These are phyloP conservation scores for Zygosaccharomyces pseudobailii DNA, from an alignment of 1,139 yeast genomes.

Conservation along the genomic window DNA sequence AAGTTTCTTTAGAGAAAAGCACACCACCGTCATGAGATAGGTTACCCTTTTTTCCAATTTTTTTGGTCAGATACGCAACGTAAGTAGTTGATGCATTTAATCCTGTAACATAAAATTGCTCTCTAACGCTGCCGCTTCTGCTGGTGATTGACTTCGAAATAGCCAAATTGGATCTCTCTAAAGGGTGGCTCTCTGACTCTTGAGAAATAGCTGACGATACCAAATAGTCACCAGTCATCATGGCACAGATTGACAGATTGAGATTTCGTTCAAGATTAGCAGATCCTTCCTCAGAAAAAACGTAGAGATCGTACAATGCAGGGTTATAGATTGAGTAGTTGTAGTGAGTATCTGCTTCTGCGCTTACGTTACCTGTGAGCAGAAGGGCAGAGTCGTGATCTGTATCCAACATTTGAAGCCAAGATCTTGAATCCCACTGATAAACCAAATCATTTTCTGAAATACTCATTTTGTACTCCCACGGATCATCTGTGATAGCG, in stretches of 20 bases:
- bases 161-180: constrained; percentile 14
- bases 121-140: constrained; percentile 47
- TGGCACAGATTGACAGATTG: constrained; percentile 70
- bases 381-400: constrained; percentile 70
- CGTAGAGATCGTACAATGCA: constrained; percentile 40
- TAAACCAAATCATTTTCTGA: constrained; percentile 63
- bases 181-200: constrained; percentile 3
- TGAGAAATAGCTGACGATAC: constrained; percentile 34
- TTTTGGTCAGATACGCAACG: constrained; percentile 57
- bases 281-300: constrained; percentile 43
- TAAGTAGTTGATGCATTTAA: constrained; percentile 61
- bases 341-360: constrained; percentile 15
- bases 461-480: constrained; percentile 66
- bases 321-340: constrained; percentile 33
- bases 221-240: constrained; percentile 40
- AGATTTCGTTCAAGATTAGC: constrained; percentile 40
- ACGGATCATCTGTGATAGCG: constrained; percentile 38
- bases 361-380: constrained; percentile 56
- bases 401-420: constrained; percentile 63
- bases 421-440: constrained; percentile 61
- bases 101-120: constrained; percentile 59
- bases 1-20: constrained; percentile 53
- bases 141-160: constrained; percentile 41
- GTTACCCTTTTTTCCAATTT: constrained; percentile 37
- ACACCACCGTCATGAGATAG: constrained; percentile 54